phyloP scores from a whole-genome alignment of 73 alveolate species.

The Blepharisma japonicum region DNA sequence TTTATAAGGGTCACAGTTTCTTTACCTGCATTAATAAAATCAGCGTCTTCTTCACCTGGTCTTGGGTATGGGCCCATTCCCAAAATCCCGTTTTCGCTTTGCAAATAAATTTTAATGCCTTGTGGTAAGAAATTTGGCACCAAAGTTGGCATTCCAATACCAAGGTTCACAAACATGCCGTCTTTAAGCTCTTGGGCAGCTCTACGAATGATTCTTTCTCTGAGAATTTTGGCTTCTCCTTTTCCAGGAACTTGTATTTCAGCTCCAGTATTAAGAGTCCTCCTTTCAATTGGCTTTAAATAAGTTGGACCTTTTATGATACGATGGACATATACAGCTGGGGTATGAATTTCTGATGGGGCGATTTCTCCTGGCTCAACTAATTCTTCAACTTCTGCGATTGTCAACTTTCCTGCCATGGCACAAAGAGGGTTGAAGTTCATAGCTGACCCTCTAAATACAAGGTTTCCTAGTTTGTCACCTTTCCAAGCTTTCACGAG shows the following conservation, averaged over 20 bases:
- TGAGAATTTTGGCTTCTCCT: constrained; percentile 40
- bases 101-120: constrained; percentile 49
- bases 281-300: constrained; percentile 61
- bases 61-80: constrained; percentile 84
- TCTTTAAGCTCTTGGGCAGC: constrained; percentile 75
- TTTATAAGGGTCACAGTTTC: constrained; percentile 75
- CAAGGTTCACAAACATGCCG: constrained; percentile 83
- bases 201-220: constrained; percentile 64
- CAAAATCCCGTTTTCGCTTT: constrained; percentile 78
- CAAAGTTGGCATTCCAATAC: constrained; percentile 86
- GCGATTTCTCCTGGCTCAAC: constrained; percentile 67
- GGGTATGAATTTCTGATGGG: constrained; percentile 79
- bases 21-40: constrained; percentile 92
- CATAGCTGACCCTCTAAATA: constrained; percentile 71
- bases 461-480: constrained; percentile 73
- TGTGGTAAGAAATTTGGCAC: constrained; percentile 53
- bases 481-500: constrained; percentile 73
- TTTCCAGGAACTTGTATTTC: constrained; percentile 37
- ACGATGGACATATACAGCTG: constrained; percentile 83
- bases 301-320: constrained; percentile 62
- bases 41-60: constrained; percentile 75
- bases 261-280: constrained; percentile 48
- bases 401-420: constrained; percentile 68
- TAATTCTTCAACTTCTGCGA: constrained; percentile 80
- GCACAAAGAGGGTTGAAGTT: constrained; percentile 76